These are phyloP conservation scores for Leonotis leonurus DNA, from an alignment of 257 asterid species.

Conservation along the genomic window DNA sequence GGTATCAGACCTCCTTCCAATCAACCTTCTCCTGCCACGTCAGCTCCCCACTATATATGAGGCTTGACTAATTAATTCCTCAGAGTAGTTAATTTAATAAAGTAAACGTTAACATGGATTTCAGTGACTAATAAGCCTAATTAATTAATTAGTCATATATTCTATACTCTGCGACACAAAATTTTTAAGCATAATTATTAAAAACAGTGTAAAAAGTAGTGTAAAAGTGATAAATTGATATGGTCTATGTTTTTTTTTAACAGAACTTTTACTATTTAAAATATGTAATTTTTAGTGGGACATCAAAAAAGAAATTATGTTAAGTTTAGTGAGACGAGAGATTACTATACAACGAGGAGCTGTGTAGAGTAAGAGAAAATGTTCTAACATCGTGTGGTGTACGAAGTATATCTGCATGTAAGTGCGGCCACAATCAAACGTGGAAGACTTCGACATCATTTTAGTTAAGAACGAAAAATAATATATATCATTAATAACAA, in stretches of 20 bases:
- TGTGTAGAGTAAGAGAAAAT: conserved; percentile 13
- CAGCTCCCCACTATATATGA: not conserved
- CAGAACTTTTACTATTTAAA: too few species aligned
- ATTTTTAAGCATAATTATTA: too few species aligned
- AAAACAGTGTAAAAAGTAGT: too few species aligned
- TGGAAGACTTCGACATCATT: conserved; percentile 30
- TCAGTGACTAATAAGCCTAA: conserved; percentile 34
- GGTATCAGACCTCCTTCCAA: conserved; percentile 14
- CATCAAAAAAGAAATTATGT: too few species aligned
- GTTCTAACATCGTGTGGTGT: conserved; percentile 47
- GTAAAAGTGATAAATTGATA: too few species aligned
- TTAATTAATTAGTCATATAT: conserved; percentile 34
- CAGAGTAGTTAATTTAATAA: conserved; percentile 4
- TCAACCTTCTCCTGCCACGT: conserved; percentile 17
- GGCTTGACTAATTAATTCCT: conserved; percentile 2
- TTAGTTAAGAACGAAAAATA: not conserved
- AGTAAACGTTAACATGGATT: conserved; percentile 29
- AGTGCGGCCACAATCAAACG: conserved; percentile 46
- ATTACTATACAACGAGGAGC: too few species aligned
- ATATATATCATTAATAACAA: not conserved
- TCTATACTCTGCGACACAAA: too few species aligned
- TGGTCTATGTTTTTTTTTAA: too few species aligned
- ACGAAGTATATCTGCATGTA: conserved; percentile 51
- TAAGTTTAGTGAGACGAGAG: too few species aligned
- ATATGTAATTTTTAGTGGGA: too few species aligned